phyloP scores from a whole-genome alignment of 306 rosid genomes.

The Cicer bijugum region DNA sequence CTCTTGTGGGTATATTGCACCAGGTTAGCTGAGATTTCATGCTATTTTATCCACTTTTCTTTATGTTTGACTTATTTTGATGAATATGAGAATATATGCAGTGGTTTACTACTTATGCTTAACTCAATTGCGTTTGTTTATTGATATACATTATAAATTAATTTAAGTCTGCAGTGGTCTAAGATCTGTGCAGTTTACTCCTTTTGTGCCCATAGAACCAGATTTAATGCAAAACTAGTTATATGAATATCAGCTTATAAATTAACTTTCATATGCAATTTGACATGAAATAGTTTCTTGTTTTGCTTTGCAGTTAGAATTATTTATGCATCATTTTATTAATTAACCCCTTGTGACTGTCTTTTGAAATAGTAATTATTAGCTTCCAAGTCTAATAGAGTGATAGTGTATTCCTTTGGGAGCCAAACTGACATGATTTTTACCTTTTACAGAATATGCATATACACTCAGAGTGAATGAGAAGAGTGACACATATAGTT shows the following conservation, averaged over 20 bases:
- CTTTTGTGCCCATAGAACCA: background rate
- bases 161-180: background rate
- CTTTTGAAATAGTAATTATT: background rate
- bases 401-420: background rate
- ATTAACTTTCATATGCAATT: slow-evolving; percentile 15
- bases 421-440: slow-evolving; percentile 15
- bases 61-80: slow-evolving; percentile 27
- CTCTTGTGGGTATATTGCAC: slow-evolving; percentile 96
- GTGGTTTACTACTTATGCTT: slow-evolving; percentile 6
- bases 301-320: slow-evolving; percentile 1
- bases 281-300: slow-evolving; percentile 16
- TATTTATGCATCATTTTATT: slow-evolving; percentile 3
- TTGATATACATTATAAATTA: background rate
- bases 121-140: background rate
- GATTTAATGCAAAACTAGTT: background rate
- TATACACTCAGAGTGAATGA: slow-evolving; percentile 91
- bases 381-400: background rate
- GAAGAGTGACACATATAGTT: slow-evolving; percentile 94
- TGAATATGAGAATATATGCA: background rate
- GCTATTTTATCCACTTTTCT: background rate
- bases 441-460: slow-evolving; percentile 75
- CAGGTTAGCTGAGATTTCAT: slow-evolving; percentile 59
- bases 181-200: slow-evolving; percentile 4
- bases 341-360: background rate
- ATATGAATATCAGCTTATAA: background rate